Evolutionary conservation across 495 filamentous ascomycete genomes (phyloP).

Genomic region (Bacidia gigantensis): DNA sequence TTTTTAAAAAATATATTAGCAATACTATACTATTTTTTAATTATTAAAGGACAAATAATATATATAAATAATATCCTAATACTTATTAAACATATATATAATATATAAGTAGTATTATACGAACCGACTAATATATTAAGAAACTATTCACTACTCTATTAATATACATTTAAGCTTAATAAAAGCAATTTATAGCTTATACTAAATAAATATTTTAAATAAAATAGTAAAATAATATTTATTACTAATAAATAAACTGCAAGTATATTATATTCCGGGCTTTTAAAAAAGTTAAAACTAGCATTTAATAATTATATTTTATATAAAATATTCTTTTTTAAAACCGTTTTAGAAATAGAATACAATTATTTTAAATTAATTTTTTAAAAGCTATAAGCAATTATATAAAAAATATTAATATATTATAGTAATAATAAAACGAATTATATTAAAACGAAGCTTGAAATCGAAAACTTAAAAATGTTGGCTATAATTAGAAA

Average conservation of each 20-base stretch:
- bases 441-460: neutral
- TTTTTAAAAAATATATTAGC: neutral
- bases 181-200: no score
- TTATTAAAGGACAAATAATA: neutral
- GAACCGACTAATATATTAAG: neutral
- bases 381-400: no score
- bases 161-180: neutral
- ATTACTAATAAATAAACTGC: no score
- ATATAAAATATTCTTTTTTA: no score
- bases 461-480: neutral
- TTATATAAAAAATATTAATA: neutral
- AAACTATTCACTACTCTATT: neutral
- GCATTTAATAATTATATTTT: no score
- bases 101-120: neutral
- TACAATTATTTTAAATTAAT: no score
- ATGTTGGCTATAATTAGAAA: neutral
- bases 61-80: neutral
- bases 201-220: no score
- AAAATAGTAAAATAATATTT: no score
- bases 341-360: no score
- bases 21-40: neutral
- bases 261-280: no score
- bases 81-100: neutral
- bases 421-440: neutral
- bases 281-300: no score